Percentiles rank a stretch among this genome's conserved stretches.
These are phyloP conservation scores for Bassia scoparia DNA, from an alignment of 148 eudicot species.

Conservation along the genomic window DNA sequence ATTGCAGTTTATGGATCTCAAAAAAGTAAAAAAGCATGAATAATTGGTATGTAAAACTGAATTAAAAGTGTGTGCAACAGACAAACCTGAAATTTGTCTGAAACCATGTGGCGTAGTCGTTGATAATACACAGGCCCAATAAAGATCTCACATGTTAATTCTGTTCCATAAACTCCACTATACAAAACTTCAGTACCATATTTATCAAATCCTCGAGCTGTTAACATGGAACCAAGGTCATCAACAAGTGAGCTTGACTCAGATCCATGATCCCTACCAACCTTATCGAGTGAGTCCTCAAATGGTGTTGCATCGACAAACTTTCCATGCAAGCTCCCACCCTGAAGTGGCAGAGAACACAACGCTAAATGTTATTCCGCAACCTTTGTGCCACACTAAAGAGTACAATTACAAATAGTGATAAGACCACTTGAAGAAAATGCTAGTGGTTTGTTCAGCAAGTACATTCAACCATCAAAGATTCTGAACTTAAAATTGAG, in stretches of 20 bases:
- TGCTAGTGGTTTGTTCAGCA: neutral
- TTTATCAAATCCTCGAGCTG: slow-evolving; percentile 63
- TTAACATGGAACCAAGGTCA: slow-evolving; percentile 70
- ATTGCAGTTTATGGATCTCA: neutral
- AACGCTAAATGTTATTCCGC: neutral
- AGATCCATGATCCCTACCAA: slow-evolving; percentile 32
- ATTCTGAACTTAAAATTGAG: too few species aligned
- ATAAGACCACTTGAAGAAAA: neutral
- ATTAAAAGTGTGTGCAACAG: neutral
- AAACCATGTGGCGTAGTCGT: slow-evolving; percentile 91
- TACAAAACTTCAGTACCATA: slow-evolving; percentile 74
- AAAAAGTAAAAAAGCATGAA: neutral
- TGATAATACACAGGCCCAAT: slow-evolving; percentile 98
- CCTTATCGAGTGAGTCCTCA: slow-evolving; percentile 40
- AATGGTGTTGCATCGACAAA: slow-evolving; percentile 89
- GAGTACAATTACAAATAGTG: neutral
- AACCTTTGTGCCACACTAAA: neutral
- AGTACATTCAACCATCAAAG: neutral
- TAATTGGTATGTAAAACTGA: neutral
- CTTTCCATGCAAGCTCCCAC: slow-evolving; percentile 71
- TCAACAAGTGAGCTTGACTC: slow-evolving; percentile 55
- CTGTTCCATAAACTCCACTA: slow-evolving; percentile 88
- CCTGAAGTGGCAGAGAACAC: slow-evolving; percentile 35
- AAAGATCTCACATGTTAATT: slow-evolving; percentile 79
- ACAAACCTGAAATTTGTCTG: slow-evolving; percentile 89